These are phyloP conservation scores for Cordyceps pruinosa DNA, from an alignment of 2,329 filamentous ascomycete species.

Conservation along the genomic window DNA sequence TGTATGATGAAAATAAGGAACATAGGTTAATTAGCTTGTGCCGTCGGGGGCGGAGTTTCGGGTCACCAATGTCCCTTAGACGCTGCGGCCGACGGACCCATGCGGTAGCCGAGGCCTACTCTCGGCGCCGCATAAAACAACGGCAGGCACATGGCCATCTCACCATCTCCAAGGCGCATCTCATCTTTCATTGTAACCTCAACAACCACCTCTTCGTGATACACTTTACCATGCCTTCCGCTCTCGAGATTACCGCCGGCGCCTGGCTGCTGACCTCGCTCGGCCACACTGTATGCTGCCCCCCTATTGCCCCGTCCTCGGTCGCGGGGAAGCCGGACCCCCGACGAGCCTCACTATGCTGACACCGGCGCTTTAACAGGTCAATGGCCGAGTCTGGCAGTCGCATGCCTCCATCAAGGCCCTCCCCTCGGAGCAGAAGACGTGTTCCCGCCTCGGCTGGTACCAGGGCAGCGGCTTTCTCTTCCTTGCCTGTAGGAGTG, in stretches of 20 bases:
- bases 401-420: conserved; percentile 2
- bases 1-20: background rate
- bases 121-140: background rate
- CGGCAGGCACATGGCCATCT: background rate
- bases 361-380: background rate
- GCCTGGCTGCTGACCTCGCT: conserved; percentile 6
- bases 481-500: background rate
- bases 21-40: background rate
- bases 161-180: background rate
- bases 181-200: background rate
- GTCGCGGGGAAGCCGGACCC: background rate
- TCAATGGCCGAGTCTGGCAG: conserved; percentile 9
- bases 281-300: conserved; percentile 2
- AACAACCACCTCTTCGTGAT: background rate
- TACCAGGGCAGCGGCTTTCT: conserved; percentile 8
- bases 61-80: background rate
- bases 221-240: conserved; percentile 3
- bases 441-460: conserved; percentile 2
- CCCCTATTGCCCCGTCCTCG: background rate
- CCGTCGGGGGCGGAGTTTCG: conserved; percentile 6
- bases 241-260: conserved; percentile 4
- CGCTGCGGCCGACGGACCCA: conserved; percentile 4
- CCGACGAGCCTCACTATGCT: background rate
- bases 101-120: conserved; percentile 7
- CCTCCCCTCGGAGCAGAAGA: conserved; percentile 1